Evolutionary conservation across 495 filamentous ascomycete genomes (phyloP), one percentile per base, ranked within the genome.

Genomic region (Hypoxylon fuscum): DNA sequence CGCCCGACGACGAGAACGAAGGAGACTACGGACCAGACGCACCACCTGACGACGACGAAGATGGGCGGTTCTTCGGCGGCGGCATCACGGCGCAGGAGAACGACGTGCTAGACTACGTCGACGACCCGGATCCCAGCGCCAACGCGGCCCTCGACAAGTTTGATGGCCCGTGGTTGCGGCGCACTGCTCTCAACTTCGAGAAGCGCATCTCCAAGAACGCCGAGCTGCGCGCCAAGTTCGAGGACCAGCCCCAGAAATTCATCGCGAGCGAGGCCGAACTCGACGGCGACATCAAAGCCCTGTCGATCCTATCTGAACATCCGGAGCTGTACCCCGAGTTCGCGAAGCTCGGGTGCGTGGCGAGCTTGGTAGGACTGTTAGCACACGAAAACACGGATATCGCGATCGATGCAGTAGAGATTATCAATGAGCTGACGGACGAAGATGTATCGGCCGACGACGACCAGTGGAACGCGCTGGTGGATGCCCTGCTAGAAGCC

Each of bases 341-440:
- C 66, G 84, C 87, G 11, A 88, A 87, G 48, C 72, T 96, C 49
- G 95, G 92, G 22, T 89, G 88, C 56, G 87, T 88, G 0, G 87
- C 74, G 0, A 90, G 88, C 14, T 75, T 99, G 51, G 90, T 96
- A 1, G 83, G 86, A 0, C 73, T 99, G 45, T 76, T 99, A 21
- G 88, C 94, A 5, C 95, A 98, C 70, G 95, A 99, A 67, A 99
- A 99, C 74, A 91, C 93, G 1, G 95, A 99, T 74, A 96, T 99
- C 61, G 93, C 95, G 5, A 96, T 97, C 60, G 91, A 88, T 66
- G 90, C 88, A 0, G 86, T 97, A 4, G 92, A 98, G 71, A 93
- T 97, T 35, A 87, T 99, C 49, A 85, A 85, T 56, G 95, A 99
- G 79, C 76, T 99, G 62, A 96, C 92, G 14, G 95, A 97, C 69